phyloP scores from a whole-genome alignment of 441 rosid species.

The Rhodomyrtus psidioides region DNA sequence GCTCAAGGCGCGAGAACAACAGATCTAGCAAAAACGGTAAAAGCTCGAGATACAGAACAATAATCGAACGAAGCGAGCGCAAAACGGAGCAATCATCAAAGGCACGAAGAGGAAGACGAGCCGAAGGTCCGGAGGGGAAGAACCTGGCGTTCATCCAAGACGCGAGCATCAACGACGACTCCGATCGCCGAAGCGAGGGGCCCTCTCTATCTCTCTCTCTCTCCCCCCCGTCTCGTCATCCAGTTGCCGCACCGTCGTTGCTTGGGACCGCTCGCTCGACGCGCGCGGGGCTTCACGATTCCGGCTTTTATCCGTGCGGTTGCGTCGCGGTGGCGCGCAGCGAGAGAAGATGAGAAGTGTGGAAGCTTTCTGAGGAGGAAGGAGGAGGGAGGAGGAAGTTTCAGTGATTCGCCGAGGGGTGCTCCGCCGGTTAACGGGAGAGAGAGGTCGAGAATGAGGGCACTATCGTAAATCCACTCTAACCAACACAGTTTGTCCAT shows the following conservation, averaged over 20 bases:
- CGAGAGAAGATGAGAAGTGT: neutral
- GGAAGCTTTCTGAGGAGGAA: neutral
- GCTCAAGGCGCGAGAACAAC: neutral
- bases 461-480: neutral
- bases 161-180: neutral
- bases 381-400: neutral
- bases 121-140: neutral
- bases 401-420: neutral
- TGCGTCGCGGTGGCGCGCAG: neutral
- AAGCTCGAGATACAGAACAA: neutral
- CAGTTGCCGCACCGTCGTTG: neutral
- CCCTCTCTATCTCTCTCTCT: neutral
- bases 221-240: neutral
- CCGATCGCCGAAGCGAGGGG: neutral
- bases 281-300: neutral
- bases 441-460: neutral
- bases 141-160: neutral
- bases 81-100: neutral
- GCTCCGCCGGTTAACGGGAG: neutral
- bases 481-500: neutral
- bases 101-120: neutral
- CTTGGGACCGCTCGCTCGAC: neutral
- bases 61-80: neutral
- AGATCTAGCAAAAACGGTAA: neutral
- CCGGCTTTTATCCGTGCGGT: neutral